Percentiles rank a stretch among this genome's conserved stretches.
Evolutionary conservation across 1,139 yeast genomes (phyloP).

Genomic region (Debaryomyces sp.): DNA sequence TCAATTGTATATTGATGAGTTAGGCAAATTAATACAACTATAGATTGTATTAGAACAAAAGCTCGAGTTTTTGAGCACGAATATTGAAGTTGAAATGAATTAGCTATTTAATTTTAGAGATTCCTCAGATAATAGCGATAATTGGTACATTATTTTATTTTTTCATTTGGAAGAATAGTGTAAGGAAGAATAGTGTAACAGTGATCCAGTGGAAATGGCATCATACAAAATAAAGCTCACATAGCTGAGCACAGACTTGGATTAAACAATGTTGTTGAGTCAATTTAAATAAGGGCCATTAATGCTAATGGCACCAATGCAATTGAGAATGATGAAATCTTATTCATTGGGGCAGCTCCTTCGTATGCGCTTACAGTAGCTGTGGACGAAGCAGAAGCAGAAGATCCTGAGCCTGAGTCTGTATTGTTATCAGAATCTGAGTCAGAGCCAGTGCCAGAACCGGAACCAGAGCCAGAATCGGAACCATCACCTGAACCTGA

Average conservation of each 20-base stretch:
- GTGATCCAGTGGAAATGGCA: too few relatives aligned
- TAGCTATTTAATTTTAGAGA: background rate
- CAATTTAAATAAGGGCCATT: background rate
- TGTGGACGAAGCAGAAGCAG: conserved; percentile 12
- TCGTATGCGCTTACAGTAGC: conserved; percentile 18
- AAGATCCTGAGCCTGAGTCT: conserved; percentile 10
- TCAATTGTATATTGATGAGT: too few relatives aligned
- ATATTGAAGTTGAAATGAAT: background rate
- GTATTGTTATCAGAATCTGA: conserved; percentile 15
- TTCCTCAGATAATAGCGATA: background rate
- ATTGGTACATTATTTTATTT: background rate
- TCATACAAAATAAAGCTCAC: too few relatives aligned
- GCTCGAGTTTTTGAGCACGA: background rate
- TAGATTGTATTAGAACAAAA: background rate
- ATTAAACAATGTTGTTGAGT: background rate
- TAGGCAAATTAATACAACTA: too few relatives aligned
- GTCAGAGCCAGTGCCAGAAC: background rate
- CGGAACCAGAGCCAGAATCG: too few relatives aligned
- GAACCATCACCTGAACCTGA: background rate
- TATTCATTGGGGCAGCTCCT: conserved; percentile 26
- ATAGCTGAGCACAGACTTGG: background rate
- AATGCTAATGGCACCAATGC: conserved; percentile 30
- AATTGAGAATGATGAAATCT: conserved; percentile 28
- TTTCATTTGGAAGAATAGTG: background rate
- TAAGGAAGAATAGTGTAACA: too few relatives aligned